Conservation (phyloP, 2,329 filamentous ascomycete genomes). For the Metarhizium anisopliae region DNA sequence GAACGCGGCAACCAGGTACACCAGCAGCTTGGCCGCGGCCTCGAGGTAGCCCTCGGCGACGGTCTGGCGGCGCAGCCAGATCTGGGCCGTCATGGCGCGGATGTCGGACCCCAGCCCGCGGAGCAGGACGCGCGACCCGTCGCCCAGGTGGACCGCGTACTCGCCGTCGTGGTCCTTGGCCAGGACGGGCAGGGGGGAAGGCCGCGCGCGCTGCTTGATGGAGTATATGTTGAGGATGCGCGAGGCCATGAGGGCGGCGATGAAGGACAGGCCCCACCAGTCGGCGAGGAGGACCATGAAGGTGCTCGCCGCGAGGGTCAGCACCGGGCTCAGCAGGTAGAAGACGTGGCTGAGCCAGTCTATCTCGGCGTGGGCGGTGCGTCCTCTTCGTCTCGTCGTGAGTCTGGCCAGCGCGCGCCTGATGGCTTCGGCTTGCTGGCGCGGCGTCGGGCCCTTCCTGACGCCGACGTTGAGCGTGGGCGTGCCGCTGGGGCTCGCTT, state of each 20-base stretch:
- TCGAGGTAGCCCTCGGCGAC: conserved; percentile 41
- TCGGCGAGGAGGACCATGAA: conserved; percentile 39
- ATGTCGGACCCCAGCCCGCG: conserved; percentile 46
- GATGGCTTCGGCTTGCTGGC: conserved; percentile 7
- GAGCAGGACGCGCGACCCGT: conserved; percentile 42
- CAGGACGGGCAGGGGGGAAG: background rate
- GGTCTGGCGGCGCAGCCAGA: conserved; percentile 46
- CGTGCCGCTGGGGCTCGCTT: conserved; percentile 9
- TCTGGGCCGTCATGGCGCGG: conserved; percentile 47
- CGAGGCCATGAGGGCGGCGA: conserved; percentile 41
- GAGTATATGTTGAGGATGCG: conserved; percentile 48
- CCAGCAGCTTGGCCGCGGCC: conserved; percentile 44
- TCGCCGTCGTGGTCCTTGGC: conserved; percentile 20
- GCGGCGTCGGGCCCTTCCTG: conserved; percentile 8
- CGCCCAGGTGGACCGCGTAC: conserved; percentile 43
- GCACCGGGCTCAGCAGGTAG: conserved; percentile 36
- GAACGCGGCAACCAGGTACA: conserved; percentile 47
- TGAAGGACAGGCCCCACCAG: conserved; percentile 40
- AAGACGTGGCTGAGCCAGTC: conserved; percentile 40
- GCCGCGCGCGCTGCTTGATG: conserved; percentile 39
- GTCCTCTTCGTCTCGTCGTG: background rate
- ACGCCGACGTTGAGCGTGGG: conserved; percentile 21
- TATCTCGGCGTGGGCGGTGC: background rate
- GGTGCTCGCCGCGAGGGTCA: conserved; percentile 34
- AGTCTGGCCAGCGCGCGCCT: conserved; percentile 11